These are phyloP conservation scores for Talaromyces piceae DNA, from an alignment of 2,329 filamentous ascomycete species.

Conservation along the genomic window DNA sequence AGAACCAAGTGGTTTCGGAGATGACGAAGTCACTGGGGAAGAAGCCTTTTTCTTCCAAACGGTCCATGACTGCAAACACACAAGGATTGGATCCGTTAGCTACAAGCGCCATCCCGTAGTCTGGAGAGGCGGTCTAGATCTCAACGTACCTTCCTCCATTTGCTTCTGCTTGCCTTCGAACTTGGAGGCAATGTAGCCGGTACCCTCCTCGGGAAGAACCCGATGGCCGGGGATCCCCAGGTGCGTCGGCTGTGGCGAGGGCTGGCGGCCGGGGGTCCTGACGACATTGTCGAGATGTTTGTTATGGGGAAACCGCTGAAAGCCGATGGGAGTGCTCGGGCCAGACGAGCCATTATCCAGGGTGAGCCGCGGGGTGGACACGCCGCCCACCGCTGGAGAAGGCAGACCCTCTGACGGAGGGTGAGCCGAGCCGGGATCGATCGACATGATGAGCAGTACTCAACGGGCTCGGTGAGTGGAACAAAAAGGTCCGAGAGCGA, in stretches of 20 bases:
- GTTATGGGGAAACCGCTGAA: constrained; percentile 41
- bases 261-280: constrained; percentile 53
- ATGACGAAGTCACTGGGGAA: constrained; percentile 78
- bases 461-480: neutral
- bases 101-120: neutral
- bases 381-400: constrained; percentile 2
- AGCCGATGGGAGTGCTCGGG: constrained; percentile 34
- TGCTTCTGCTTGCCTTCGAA: constrained; percentile 90
- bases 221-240: constrained; percentile 62
- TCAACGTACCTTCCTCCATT: constrained; percentile 72
- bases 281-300: constrained; percentile 52
- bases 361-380: constrained; percentile 25
- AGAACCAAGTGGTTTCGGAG: constrained; percentile 90
- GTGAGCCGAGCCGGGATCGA: constrained; percentile 8
- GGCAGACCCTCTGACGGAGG: constrained; percentile 10
- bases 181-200: constrained; percentile 89
- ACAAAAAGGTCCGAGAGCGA: neutral
- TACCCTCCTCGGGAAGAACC: constrained; percentile 76
- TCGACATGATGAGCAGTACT: neutral
- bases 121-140: constrained; percentile 21
- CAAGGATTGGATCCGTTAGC: constrained; percentile 20
- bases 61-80: constrained; percentile 78
- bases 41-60: constrained; percentile 72
- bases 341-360: constrained; percentile 29
- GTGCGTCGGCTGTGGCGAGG: constrained; percentile 84